These are phyloP conservation scores for Pseudocercospora crystallina DNA, from an alignment of 2,329 filamentous ascomycete genomes.

Conservation along the genomic window DNA sequence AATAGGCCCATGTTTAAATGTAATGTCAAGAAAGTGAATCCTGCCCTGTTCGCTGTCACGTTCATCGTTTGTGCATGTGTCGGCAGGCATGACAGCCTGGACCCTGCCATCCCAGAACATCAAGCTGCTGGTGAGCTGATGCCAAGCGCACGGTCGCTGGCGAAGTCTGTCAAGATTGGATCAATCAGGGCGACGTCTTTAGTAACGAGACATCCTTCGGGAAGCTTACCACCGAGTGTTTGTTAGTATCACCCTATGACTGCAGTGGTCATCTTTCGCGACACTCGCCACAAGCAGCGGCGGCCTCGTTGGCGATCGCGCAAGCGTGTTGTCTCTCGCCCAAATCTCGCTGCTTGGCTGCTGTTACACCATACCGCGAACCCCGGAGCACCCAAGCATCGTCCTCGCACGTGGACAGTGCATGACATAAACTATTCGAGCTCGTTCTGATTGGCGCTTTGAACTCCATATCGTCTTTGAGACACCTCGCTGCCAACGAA, in stretches of 20 bases:
- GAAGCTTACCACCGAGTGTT: background rate
- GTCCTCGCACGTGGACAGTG: background rate
- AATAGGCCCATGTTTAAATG: background rate
- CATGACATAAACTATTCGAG: background rate
- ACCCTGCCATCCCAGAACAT: background rate
- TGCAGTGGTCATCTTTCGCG: too few relatives aligned
- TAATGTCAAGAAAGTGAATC: background rate
- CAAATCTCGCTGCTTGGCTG: background rate
- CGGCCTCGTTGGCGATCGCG: background rate
- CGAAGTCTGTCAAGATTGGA: background rate
- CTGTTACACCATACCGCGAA: background rate
- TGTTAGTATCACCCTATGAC: background rate
- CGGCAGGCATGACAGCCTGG: background rate
- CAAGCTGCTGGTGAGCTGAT: constrained; percentile 1
- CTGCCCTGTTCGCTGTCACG: too few relatives aligned
- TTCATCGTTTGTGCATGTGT: too few relatives aligned
- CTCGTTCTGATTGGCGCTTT: constrained; percentile 4
- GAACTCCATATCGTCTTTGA: too few relatives aligned
- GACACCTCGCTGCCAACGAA: too few relatives aligned
- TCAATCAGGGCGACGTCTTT: background rate
- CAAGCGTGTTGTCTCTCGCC: background rate
- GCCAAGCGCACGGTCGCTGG: constrained; percentile 1
- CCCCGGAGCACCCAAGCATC: background rate
- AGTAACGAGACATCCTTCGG: background rate
- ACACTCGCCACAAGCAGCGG: too few relatives aligned